Conservation (phyloP, 2,329 filamentous ascomycete genomes). For the Sporothrix euskadiensis region DNA sequence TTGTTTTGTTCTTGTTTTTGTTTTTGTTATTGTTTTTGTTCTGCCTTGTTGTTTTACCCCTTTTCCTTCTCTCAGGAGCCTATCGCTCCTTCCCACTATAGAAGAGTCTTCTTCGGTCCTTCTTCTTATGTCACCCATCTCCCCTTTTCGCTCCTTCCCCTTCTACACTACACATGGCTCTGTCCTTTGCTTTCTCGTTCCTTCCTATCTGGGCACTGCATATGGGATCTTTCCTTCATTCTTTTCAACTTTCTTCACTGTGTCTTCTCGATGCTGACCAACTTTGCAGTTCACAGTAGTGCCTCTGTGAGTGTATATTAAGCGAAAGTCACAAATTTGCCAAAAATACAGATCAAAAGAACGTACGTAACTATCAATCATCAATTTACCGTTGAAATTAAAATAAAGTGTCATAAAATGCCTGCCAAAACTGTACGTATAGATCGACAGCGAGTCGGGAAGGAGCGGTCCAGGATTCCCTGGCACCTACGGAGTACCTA, state of each 20-base stretch:
- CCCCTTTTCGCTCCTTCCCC: not conserved
- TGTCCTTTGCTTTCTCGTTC: not conserved
- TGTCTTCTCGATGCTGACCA: not conserved
- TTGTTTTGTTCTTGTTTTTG: not conserved
- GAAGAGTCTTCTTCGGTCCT: not conserved
- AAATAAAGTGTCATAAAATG: no score
- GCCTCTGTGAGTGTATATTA: not conserved
- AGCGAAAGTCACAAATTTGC: not conserved
- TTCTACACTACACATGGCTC: not conserved
- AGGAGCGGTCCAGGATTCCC: no score
- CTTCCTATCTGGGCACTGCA: not conserved
- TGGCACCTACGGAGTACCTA: not conserved
- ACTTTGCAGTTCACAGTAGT: conserved; percentile 32
- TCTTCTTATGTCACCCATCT: not conserved
- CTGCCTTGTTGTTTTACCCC: not conserved
- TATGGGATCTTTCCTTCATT: no score
- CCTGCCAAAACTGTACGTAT: no score
- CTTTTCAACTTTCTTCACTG: not conserved
- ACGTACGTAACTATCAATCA: not conserved
- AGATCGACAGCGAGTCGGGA: no score
- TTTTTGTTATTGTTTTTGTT: no score
- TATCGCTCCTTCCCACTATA: not conserved
- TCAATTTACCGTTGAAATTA: not conserved
- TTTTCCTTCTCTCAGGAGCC: not conserved
- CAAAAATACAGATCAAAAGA: not conserved